phyloP scores from a whole-genome alignment of 2,329 filamentous ascomycete species.

The Colletotrichum salicis region DNA sequence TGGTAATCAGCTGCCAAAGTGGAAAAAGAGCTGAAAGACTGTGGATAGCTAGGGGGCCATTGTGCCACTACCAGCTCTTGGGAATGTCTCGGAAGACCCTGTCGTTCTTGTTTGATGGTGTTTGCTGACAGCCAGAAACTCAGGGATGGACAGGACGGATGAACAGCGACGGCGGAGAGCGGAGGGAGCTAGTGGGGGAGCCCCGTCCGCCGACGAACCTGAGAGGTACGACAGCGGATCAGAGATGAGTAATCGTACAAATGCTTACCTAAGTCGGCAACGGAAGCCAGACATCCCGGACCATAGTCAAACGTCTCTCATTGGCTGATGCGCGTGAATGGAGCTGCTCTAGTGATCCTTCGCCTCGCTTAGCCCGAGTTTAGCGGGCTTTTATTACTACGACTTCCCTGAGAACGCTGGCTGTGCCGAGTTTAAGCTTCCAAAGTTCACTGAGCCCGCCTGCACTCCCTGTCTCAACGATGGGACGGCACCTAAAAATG shows the following conservation, averaged over 20 bases:
- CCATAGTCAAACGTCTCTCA: background rate
- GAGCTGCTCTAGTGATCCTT: slow-evolving; percentile 10
- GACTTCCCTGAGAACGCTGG: background rate
- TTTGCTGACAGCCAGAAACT: background rate
- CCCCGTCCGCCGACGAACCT: background rate
- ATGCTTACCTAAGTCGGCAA: background rate
- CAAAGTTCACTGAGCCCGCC: background rate
- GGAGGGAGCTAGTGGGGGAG: background rate
- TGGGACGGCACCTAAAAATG: background rate
- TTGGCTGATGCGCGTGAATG: background rate
- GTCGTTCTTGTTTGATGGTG: background rate
- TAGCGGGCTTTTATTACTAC: background rate
- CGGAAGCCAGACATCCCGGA: background rate
- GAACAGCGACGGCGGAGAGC: no score
- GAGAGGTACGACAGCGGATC: background rate
- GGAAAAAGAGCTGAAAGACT: slow-evolving; percentile 7
- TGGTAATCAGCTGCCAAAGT: background rate
- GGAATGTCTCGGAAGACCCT: slow-evolving; percentile 24
- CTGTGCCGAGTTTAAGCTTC: background rate
- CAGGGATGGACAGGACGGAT: background rate
- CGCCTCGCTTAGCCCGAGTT: slow-evolving; percentile 3
- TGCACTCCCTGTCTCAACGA: background rate
- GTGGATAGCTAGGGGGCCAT: background rate
- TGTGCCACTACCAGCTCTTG: slow-evolving; percentile 13
- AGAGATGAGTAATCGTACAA: background rate